Evolutionary conservation across 495 filamentous ascomycete genomes (phyloP), one percentile per base, ranked within the genome.

Genomic region (Hyphodiscus hymeniophilus): DNA sequence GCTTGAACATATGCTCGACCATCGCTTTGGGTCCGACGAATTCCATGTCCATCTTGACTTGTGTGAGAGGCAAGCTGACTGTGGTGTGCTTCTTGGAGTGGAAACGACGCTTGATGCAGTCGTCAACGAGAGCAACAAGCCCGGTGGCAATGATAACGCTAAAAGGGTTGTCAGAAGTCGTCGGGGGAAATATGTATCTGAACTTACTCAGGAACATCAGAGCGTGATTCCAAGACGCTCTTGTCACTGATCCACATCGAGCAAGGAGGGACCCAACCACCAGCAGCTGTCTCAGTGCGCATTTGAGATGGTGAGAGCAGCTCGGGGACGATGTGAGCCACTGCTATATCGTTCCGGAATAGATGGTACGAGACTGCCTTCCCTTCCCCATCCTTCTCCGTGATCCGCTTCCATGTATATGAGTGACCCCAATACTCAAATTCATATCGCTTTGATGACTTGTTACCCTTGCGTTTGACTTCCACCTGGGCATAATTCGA

Each of bases 401-500:
- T 66, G 24, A 82, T 72, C 24, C 90, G 79, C 61, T 81, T 83
- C 92, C 92, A 98, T 49, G 76, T 74, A 66, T 97, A 98, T 35
- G 45, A 47, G 47, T 44, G 49, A 47, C 54, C 64, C 64, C 38
- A 62, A 45, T 57, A 58, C 31, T 54, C 47, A 40, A 48, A 60
- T 38, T 52, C 64, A 51, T 53, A 65, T 33, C 47, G 51, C 55
- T 54, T 65, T 32, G 74, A 74, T 23, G 75, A 68, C 54, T 80
- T 85, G 22, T 75, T 66, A 8, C 87, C 86, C 35, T 79, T 75
- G 30, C 88, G 76, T 51, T 73, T 80, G 46, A 98, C 68, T 51
- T 95, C 86, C 23, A 96, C 80, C 59, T 92, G 89, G 8, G 92
- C 92, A 60, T 98, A 98, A 67, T 98, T 98, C 47, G 88, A 92